Evolutionary conservation across 2,329 filamentous ascomycete species (phyloP), one percentile per base, ranked within the genome.

Genomic region (Penicillium corylophilum): DNA sequence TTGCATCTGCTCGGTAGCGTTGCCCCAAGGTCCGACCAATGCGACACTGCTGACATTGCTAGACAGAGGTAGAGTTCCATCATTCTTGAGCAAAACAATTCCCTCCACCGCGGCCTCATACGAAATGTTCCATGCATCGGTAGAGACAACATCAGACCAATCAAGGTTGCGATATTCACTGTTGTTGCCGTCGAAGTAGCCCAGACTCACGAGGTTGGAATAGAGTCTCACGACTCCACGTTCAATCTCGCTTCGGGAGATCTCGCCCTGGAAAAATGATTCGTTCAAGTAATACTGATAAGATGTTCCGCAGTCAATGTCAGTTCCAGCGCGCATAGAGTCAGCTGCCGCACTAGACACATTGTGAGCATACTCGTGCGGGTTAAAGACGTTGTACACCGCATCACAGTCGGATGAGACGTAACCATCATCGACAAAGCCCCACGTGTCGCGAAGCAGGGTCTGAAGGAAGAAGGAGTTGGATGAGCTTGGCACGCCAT

Each of bases 371-470:
- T 73, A 74, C 46, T 82, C 76, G 60, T 86, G 79, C 0, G 77
- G 77, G n/a, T 76, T 71, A 56, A 74, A 84, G 48, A 87, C 78
- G 61, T 86, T 80, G 39, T 79, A 73, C 0, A 87, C 74, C 0
- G 86, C 80, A 50, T 84, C 83, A 57, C 86, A 89, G 62, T 89
- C 86, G 15, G 79, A 82, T 0, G 82, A 84, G 31, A 89, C 77
- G 54, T 86, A 81, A 44, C 84, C 78, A 39, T 82, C 77, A 2
- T 79, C 75, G 0, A 77, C 81, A 77, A 84, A 89, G 39, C 75
- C 77, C 82, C 85, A 89, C 60, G 84, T 81, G 40, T 86, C 79
- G 1, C 86, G 78, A 2, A 89, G 74, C 13, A 89, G 74, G 0
- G 80, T 80, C 55, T 85, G 76, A 31, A 88, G 74, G 1, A 89